Evolutionary conservation across 331 rosid species (phyloP).

Genomic region (Malus hybrid): DNA sequence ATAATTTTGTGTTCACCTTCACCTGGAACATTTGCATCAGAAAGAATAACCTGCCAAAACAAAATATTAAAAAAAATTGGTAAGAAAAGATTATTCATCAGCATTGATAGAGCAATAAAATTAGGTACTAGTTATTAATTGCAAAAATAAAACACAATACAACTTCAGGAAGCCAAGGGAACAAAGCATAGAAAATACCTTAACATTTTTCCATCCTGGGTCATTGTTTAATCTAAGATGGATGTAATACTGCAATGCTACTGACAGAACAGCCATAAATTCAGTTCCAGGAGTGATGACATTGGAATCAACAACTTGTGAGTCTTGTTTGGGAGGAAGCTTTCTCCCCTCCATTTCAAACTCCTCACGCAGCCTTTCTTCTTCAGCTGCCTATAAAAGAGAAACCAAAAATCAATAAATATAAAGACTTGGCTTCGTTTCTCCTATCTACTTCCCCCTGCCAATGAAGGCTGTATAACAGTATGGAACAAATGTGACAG

Average conservation of each 20-base stretch:
- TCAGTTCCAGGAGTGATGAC: slow-evolving; percentile 98
- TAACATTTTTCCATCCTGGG: slow-evolving; percentile 89
- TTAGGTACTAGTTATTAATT: neutral
- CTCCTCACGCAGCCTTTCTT: slow-evolving; percentile 75
- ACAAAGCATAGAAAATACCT: slow-evolving; percentile 40
- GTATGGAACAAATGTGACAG: neutral
- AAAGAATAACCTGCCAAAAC: slow-evolving; percentile 71
- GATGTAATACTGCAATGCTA: slow-evolving; percentile 90
- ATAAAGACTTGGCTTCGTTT: neutral
- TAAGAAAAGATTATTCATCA: neutral
- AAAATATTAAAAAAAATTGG: neutral
- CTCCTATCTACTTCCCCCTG: neutral
- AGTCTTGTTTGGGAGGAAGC: slow-evolving; percentile 76
- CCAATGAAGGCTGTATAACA: neutral
- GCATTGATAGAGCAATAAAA: neutral
- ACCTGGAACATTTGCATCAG: slow-evolving; percentile 99
- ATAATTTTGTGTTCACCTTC: slow-evolving; percentile 99
- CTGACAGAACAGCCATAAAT: slow-evolving; percentile 84
- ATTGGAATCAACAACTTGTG: slow-evolving; percentile 79
- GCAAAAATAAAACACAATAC: neutral
- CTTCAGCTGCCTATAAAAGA: slow-evolving; percentile 73
- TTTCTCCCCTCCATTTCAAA: slow-evolving; percentile 94
- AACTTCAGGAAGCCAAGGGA: neutral
- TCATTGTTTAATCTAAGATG: slow-evolving; percentile 93
- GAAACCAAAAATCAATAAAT: neutral